Evolutionary conservation across 768 basidiomycete species (phyloP), one percentile per base, ranked within the genome.

Genomic region (Chalciporus chontae): DNA sequence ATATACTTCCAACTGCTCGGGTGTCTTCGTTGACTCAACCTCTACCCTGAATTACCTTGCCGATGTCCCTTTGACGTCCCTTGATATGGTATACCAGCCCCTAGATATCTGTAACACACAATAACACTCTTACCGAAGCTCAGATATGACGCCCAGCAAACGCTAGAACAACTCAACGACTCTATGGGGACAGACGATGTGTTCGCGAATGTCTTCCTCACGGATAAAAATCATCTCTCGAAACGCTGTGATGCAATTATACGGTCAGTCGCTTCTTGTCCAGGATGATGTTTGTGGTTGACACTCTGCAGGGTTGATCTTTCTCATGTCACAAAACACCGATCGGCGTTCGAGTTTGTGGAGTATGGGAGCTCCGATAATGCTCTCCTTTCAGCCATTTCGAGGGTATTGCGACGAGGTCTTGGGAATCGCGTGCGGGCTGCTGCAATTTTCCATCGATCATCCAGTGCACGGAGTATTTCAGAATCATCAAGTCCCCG

Each of bases 31-130:
- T 1, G 94, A 94, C 59, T 78, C 85, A 1, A 77, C 83, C 0
- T 90, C 91, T 0, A 76, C 76, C 8, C 73, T 87, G 41, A 98
- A 99, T 62, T 61, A 94, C 9, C 68, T 95, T 18, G 80, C 84
- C 0, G 83, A 79, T 8, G 78, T 94, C 26, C 89, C 94, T 17
- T 57, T 81, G 13, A 78, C 87, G 3, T 93, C 91, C 1, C 72
- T 98, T 1, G 79, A 88, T 43, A 70, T 95, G 68, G 89, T 94
- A 64, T 59, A 40, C 24, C 32, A 11, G 15, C 26, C 57, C 11
- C 17, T 37, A 9, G 32, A 19, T 26, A 8, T 24, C 5, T 15
- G 24, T 32, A 26, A 21, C n/a, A 14, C 10, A n/a, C 29, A 24
- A 31, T 48, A n/a, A 57, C 36, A 9, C 19, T 52, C 19, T 50